Evolutionary conservation across 2,329 filamentous ascomycete species (phyloP).

Genomic region (Monilinia fructicola): DNA sequence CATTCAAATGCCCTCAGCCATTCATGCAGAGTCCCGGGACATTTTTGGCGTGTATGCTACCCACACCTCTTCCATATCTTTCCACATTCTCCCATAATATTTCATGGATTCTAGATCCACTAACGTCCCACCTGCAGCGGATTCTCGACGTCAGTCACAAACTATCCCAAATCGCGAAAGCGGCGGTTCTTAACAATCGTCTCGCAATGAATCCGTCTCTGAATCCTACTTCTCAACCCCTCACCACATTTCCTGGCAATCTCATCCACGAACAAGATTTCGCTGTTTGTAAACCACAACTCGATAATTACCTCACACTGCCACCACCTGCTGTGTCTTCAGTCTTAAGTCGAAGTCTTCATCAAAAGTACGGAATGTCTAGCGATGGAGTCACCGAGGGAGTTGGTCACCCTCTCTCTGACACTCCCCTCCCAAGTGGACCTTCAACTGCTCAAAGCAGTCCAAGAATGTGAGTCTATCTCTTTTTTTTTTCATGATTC

Average conservation of each 20-base stretch:
- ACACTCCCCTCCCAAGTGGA: conserved; percentile 33
- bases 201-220: conserved; percentile 11
- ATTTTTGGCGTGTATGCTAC: conserved; percentile 20
- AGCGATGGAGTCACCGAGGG: conserved; percentile 22
- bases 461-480: conserved; percentile 38
- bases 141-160: conserved; percentile 25
- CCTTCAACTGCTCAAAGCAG: conserved; percentile 39
- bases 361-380: conserved; percentile 17
- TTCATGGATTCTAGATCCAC: conserved; percentile 3
- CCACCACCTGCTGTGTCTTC: conserved; percentile 14
- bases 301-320: conserved; percentile 12
- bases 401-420: conserved; percentile 28
- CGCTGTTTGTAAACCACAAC: conserved; percentile 18
- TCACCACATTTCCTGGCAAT: conserved; percentile 11
- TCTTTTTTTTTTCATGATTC: neutral
- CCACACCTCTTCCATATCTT: neutral
- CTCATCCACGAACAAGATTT: conserved; percentile 17
- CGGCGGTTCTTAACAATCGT: conserved; percentile 20
- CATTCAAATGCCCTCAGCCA: conserved; percentile 24
- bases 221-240: conserved; percentile 18
- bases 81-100: neutral
- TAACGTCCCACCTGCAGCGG: conserved; percentile 18
- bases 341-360: neutral
- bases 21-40: conserved; percentile 20
- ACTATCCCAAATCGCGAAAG: conserved; percentile 20